These are phyloP conservation scores for Ustilago xerochloae DNA, from an alignment of 1,284 basidiomycete species.

Conservation along the genomic window DNA sequence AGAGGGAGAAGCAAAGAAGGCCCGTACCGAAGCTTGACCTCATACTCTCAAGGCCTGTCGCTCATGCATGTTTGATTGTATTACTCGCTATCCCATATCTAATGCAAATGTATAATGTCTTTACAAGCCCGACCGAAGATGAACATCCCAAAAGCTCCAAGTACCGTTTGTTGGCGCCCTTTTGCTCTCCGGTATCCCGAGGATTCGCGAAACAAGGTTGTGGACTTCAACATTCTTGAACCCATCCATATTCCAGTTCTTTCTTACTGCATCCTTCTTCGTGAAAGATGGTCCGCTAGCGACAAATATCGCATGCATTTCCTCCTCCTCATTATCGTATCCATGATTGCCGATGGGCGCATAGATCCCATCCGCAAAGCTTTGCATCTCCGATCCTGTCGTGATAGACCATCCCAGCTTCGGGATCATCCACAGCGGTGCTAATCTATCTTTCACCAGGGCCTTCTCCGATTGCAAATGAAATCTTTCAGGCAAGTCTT, in stretches of 20 bases:
- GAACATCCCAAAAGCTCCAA: slow-evolving; percentile 25
- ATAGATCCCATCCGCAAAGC: slow-evolving; percentile 72
- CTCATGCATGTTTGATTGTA: not conserved
- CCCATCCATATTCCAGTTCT: slow-evolving; percentile 72
- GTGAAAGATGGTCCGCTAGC: slow-evolving; percentile 85
- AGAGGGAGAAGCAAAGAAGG: slow-evolving; percentile 35
- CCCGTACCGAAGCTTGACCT: slow-evolving; percentile 28
- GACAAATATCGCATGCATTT: slow-evolving; percentile 90
- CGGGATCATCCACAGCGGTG: slow-evolving; percentile 40
- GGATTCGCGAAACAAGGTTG: slow-evolving; percentile 79
- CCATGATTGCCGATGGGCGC: slow-evolving; percentile 76
- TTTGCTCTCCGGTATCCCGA: slow-evolving; percentile 73
- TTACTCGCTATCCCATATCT: not conserved
- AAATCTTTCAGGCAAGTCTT: slow-evolving; percentile 20
- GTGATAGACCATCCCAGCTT: slow-evolving; percentile 44
- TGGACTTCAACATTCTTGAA: slow-evolving; percentile 88
- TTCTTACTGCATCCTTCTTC: not conserved
- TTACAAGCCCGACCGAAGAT: slow-evolving; percentile 31
- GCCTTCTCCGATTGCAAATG: slow-evolving; percentile 5
- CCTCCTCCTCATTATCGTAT: slow-evolving; percentile 79
- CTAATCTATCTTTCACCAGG: slow-evolving; percentile 21
- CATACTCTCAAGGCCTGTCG: not conserved
- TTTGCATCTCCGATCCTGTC: slow-evolving; percentile 7
- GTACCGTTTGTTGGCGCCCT: slow-evolving; percentile 25
- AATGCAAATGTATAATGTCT: slow-evolving; percentile 2